Percentiles rank a stretch among this genome's conserved stretches.
phyloP scores from a whole-genome alignment of 176 grass and related monocot genomes.

The Phoenix dactylifera region DNA sequence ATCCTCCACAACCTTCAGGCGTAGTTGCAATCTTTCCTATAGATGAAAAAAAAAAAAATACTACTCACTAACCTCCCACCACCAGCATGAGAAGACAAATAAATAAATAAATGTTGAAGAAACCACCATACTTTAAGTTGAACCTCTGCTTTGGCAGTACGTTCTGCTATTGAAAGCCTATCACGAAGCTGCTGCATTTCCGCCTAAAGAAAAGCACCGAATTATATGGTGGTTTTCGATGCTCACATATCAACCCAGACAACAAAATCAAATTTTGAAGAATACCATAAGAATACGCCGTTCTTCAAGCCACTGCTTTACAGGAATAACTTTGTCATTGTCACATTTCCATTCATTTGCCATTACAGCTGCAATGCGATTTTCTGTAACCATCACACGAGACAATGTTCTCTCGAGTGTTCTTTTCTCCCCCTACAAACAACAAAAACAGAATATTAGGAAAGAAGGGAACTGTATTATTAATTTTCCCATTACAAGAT shows the following conservation, averaged over 20 bases:
- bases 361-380: slow-evolving; percentile 11
- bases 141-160: slow-evolving; percentile 17
- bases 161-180: slow-evolving; percentile 14
- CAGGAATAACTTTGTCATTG: slow-evolving; percentile 19
- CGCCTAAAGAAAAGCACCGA: slow-evolving; percentile 7
- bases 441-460: background rate
- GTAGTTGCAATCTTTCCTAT: slow-evolving; percentile 22
- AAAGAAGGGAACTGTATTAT: background rate
- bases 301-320: slow-evolving; percentile 17
- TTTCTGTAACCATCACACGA: slow-evolving; percentile 19
- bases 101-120: background rate
- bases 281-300: slow-evolving; percentile 10
- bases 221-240: slow-evolving; percentile 8
- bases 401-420: slow-evolving; percentile 22
- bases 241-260: background rate
- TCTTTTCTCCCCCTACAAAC: slow-evolving; percentile 13
- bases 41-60: background rate
- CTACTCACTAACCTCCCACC: too few relatives aligned
- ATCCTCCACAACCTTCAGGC: slow-evolving; percentile 23
- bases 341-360: slow-evolving; percentile 18
- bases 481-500: too few relatives aligned
- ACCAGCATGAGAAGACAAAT: background rate
- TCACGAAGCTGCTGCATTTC: slow-evolving; percentile 22
- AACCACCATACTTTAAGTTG: slow-evolving; percentile 7
- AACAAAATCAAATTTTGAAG: background rate